Base-by-base conservation (phyloP, 1,284 basidiomycete genomes). In the Xerocomus nothofagi region DNA sequence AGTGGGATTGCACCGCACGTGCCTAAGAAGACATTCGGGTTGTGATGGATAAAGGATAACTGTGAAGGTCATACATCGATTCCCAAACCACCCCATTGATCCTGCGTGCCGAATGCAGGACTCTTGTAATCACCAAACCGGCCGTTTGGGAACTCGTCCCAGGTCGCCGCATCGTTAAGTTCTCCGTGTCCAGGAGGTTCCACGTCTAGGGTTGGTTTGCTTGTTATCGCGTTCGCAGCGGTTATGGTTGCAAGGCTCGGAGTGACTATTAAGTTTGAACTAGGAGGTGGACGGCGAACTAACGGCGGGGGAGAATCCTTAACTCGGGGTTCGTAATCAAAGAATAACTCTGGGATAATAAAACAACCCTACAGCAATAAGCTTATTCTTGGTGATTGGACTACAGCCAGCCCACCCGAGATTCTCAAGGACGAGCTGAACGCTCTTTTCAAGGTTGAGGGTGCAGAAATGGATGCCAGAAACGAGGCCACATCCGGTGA, bases 141-240 rank as follows among this genome's bases (percentile, higher is more conserved):
- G 45, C 96, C 96, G 65, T 99, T 99, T 4, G 96, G 96, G 68
- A 97, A 99, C 67, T 99, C 97, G 67, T 99, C 97, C 96, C 96
- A 99, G 18, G 81, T 82, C 3, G 84, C 78, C 0, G 86, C 85
- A 54, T 84, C 79, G 60, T 88, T 89, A 7, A 86, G 71, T 56
- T 90, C 88, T 8, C 86, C 87, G 41, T 79, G 78, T 24, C 86
- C 84, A 20, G 64, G 56, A n/a, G 73, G 79, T 54, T 87, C 84
- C 2, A 64, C 66, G 8, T 84, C 80, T 36, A 66, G 59, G 50
- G 69, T 47, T 49, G 75, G 66, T 17, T 76, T 68, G 23, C 71
- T 72, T 3, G 79, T 75, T 0, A 88, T 82, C 7, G 77, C 73
- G 41, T 73, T 78, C 3, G 82, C 72, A 6, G 88, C 88, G 33